Evolutionary conservation across 495 filamentous ascomycete genomes (phyloP).

Genomic region (Articulospora tetracladia): DNA sequence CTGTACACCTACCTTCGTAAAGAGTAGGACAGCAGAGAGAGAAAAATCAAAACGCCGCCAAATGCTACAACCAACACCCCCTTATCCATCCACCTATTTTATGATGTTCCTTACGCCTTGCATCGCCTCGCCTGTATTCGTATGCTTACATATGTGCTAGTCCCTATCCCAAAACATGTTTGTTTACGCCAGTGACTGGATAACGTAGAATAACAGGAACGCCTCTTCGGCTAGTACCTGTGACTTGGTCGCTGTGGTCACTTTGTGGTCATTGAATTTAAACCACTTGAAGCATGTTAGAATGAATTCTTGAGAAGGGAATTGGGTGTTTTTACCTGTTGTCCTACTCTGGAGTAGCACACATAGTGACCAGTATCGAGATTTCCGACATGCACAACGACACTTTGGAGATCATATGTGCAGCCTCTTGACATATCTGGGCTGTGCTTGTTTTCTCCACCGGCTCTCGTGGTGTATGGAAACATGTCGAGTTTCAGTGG

Average conservation of each 20-base stretch:
- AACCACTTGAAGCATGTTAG: slow-evolving; percentile 61
- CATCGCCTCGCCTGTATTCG: neutral
- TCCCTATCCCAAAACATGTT: no score
- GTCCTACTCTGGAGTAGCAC: slow-evolving; percentile 75
- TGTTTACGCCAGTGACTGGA: slow-evolving; percentile 56
- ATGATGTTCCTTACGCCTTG: neutral
- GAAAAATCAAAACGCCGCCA: slow-evolving; percentile 10
- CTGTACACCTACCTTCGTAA: neutral
- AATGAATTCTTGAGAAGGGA: neutral
- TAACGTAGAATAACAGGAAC: slow-evolving; percentile 84
- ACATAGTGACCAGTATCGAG: slow-evolving; percentile 88
- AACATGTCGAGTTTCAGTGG: slow-evolving; percentile 84
- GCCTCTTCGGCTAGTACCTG: slow-evolving; percentile 80
- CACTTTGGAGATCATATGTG: slow-evolving; percentile 78
- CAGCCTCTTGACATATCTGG: slow-evolving; percentile 49
- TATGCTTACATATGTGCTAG: neutral
- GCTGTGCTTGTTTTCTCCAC: slow-evolving; percentile 34
- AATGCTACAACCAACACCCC: slow-evolving; percentile 2
- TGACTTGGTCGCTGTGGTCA: slow-evolving; percentile 70
- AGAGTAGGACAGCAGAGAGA: no score
- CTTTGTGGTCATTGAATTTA: slow-evolving; percentile 86
- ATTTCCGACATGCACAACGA: slow-evolving; percentile 82
- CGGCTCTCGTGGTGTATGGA: slow-evolving; percentile 70
- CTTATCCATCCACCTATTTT: slow-evolving; percentile 5
- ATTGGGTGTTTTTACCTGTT: slow-evolving; percentile 52